Percentiles rank a stretch among this genome's conserved stretches.
These are phyloP conservation scores for Cicer bijugum DNA, from an alignment of 306 rosid species.

Conservation along the genomic window DNA sequence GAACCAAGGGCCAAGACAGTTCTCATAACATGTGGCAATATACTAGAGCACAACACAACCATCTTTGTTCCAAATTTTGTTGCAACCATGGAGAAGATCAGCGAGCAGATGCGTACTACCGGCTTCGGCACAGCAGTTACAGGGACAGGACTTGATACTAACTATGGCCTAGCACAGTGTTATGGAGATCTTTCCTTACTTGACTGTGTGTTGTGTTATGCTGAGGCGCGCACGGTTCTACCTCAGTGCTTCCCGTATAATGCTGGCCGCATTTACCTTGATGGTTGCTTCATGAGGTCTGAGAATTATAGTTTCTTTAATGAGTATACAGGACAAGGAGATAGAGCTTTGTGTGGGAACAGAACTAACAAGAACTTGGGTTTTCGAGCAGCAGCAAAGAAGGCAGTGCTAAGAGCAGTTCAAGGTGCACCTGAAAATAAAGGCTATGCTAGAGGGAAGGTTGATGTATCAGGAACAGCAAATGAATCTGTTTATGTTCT, in stretches of 20 bases:
- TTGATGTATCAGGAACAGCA: constrained; percentile 45
- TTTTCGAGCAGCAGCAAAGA: constrained; percentile 56
- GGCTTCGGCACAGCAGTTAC: constrained; percentile 70
- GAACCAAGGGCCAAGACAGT: constrained; percentile 78
- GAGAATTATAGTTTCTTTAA: constrained; percentile 74
- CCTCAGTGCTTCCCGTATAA: constrained; percentile 80
- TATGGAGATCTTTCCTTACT: constrained; percentile 85
- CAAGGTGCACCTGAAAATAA: constrained; percentile 52
- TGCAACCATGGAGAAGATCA: constrained; percentile 74
- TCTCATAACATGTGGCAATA: constrained; percentile 53
- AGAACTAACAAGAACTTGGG: constrained; percentile 51
- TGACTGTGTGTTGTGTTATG: constrained; percentile 83
- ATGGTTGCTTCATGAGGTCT: constrained; percentile 95
- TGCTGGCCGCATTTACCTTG: constrained; percentile 75
- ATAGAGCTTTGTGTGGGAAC: constrained; percentile 66
- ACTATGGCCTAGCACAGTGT: constrained; percentile 89
- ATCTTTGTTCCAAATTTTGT: constrained; percentile 72
- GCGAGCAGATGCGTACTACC: constrained; percentile 65
- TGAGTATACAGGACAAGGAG: constrained; percentile 64
- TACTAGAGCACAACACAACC: constrained; percentile 59
- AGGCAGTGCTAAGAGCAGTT: constrained; percentile 57
- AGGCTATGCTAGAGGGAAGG: constrained; percentile 61
- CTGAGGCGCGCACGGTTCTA: constrained; percentile 80
- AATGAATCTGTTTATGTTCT: constrained; percentile 70
- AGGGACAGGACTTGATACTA: constrained; percentile 74